A percentile compares a stretch with the other conserved stretches of the same genome.
These are phyloP conservation scores for Aspergillus spinulosporus DNA, from an alignment of 2,329 filamentous ascomycete species.

Conservation along the genomic window DNA sequence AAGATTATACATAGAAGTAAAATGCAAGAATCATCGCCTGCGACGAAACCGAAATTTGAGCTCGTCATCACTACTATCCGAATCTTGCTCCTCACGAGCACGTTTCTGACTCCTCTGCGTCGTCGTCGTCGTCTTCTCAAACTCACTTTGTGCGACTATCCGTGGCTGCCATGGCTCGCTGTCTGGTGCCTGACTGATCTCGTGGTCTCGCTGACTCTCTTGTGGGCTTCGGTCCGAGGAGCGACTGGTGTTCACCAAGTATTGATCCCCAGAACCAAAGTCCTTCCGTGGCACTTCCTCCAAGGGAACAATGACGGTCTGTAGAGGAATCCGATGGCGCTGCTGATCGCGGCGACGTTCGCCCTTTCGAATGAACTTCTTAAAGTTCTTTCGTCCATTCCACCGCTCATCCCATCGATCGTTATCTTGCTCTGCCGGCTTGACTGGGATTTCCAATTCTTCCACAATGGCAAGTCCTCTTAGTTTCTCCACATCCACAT, in stretches of 20 bases:
- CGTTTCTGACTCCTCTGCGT: slow-evolving; percentile 33
- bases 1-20: slow-evolving; percentile 6
- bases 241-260: slow-evolving; percentile 59
- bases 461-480: slow-evolving; percentile 74
- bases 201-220: slow-evolving; percentile 24
- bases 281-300: slow-evolving; percentile 70
- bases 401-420: slow-evolving; percentile 78
- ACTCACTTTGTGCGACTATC: slow-evolving; percentile 22
- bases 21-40: slow-evolving; percentile 33
- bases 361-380: slow-evolving; percentile 64
- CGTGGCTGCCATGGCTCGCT: slow-evolving; percentile 15
- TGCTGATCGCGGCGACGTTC: slow-evolving; percentile 23
- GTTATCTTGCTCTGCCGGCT: slow-evolving; percentile 43
- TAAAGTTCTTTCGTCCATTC: slow-evolving; percentile 97
- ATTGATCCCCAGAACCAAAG: slow-evolving; percentile 72
- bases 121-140: slow-evolving; percentile 13
- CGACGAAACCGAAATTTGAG: slow-evolving; percentile 57
- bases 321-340: slow-evolving; percentile 43
- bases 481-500: slow-evolving; percentile 70
- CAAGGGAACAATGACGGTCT: slow-evolving; percentile 68
- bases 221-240: slow-evolving; percentile 28
- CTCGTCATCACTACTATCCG: slow-evolving; percentile 57
- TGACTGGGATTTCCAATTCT: slow-evolving; percentile 64
- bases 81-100: slow-evolving; percentile 43
- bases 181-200: slow-evolving; percentile 7